A percentile compares a stretch with the other conserved stretches of the same genome.
Evolutionary conservation across 2,329 filamentous ascomycete species (phyloP).

Genomic region (Diaporthe vexans): DNA sequence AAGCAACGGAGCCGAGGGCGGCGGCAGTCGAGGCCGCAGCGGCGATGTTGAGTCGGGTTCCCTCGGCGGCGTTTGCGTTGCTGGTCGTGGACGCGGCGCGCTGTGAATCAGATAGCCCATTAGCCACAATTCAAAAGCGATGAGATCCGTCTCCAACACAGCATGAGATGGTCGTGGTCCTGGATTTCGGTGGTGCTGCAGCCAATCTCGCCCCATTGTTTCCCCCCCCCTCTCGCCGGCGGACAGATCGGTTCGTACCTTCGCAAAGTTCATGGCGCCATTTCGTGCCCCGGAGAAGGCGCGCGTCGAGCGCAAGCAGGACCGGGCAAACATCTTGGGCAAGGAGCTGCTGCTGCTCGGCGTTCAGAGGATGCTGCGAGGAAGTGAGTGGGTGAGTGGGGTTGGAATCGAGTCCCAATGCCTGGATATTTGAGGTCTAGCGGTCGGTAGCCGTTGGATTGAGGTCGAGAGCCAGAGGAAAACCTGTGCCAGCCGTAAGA

Average conservation of each 20-base stretch:
- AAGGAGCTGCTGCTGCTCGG: slow-evolving; percentile 57
- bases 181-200: neutral
- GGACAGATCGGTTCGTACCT: slow-evolving; percentile 66
- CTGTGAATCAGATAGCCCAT: slow-evolving; percentile 52
- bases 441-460: slow-evolving; percentile 42
- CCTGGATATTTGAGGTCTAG: slow-evolving; percentile 47
- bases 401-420: slow-evolving; percentile 56
- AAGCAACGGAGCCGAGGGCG: slow-evolving; percentile 90
- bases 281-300: slow-evolving; percentile 83
- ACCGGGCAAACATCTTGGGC: slow-evolving; percentile 92
- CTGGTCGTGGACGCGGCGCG: slow-evolving; percentile 79
- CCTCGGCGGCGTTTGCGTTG: slow-evolving; percentile 79
- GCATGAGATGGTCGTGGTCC: neutral
- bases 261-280: slow-evolving; percentile 78
- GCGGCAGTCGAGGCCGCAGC: slow-evolving; percentile 88
- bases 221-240: neutral
- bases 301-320: slow-evolving; percentile 90
- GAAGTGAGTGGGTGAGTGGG: slow-evolving; percentile 48
- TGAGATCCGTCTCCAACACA: slow-evolving; percentile 27
- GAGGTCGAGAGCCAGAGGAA: slow-evolving; percentile 42
- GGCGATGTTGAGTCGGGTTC: slow-evolving; percentile 80
- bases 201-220: neutral
- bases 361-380: slow-evolving; percentile 51
- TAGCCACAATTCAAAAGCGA: slow-evolving; percentile 31
- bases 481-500: slow-evolving; percentile 41